These are phyloP conservation scores for Solanum hybrid DNA, from an alignment of 305 asterid species.

Conservation along the genomic window DNA sequence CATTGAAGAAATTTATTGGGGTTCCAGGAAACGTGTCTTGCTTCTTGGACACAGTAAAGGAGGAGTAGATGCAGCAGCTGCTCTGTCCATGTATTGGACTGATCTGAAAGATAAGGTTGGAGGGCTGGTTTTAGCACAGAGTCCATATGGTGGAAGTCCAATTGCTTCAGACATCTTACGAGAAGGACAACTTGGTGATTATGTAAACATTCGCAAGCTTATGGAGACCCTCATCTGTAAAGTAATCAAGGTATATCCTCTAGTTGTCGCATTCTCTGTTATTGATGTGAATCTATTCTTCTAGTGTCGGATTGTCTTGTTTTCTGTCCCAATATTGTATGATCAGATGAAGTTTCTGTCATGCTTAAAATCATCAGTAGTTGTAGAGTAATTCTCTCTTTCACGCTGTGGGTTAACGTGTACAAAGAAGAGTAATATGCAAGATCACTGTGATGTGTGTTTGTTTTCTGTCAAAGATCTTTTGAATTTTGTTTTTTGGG, in stretches of 20 bases:
- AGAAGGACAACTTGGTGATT: constrained; percentile 96
- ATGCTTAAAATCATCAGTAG: background rate
- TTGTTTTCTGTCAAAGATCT: background rate
- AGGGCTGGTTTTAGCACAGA: constrained; percentile 81
- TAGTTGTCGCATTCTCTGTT: background rate
- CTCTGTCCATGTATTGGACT: constrained; percentile 81
- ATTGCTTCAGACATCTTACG: constrained; percentile 88
- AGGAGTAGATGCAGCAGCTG: constrained; percentile 89
- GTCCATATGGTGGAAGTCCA: constrained; percentile 97
- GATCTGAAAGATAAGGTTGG: constrained; percentile 89
- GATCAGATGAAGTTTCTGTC: background rate
- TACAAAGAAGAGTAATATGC: background rate
- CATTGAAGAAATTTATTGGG: constrained; percentile 89
- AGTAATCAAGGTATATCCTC: constrained; percentile 70
- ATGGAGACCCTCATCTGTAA: constrained; percentile 89
- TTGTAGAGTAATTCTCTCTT: background rate
- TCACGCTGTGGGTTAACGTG: background rate
- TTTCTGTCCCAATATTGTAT: background rate
- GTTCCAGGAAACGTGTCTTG: constrained; percentile 67
- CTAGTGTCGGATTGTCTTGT: background rate
- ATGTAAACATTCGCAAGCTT: constrained; percentile 78
- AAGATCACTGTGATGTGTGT: background rate
- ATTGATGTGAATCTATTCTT: background rate
- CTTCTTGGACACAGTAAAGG: constrained; percentile 97
- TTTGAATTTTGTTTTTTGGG: background rate